Conservation (phyloP, 805 yeast species). For the Vanderwaltozyma verrucispora region DNA sequence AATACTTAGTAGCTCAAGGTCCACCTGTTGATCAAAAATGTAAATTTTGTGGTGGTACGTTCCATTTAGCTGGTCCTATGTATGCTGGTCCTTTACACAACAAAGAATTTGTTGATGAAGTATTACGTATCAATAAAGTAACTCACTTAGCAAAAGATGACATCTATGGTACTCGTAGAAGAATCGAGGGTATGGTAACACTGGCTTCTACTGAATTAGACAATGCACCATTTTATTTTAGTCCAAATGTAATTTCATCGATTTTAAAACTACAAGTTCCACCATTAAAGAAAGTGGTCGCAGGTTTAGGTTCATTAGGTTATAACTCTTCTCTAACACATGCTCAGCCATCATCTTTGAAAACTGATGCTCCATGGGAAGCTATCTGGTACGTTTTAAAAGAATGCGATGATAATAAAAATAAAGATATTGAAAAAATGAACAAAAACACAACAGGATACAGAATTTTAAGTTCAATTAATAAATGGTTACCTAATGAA, state of each 20-base stretch:
- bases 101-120: slow-evolving; percentile 49
- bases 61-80: slow-evolving; percentile 93
- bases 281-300: slow-evolving; percentile 55
- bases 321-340: slow-evolving; percentile 79
- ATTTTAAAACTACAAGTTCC: slow-evolving; percentile 77
- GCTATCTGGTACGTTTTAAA: slow-evolving; percentile 63
- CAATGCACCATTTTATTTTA: slow-evolving; percentile 68
- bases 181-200: slow-evolving; percentile 89
- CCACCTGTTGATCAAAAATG: slow-evolving; percentile 55
- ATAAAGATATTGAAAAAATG: slow-evolving; percentile 32
- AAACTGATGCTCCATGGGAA: slow-evolving; percentile 85
- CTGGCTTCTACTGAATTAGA: slow-evolving; percentile 64
- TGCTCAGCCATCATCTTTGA: slow-evolving; percentile 74
- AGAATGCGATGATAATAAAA: slow-evolving; percentile 43
- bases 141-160: slow-evolving; percentile 35
- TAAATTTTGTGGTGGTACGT: slow-evolving; percentile 50
- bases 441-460: slow-evolving; percentile 48
- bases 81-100: slow-evolving; percentile 80
- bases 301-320: slow-evolving; percentile 81
- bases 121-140: slow-evolving; percentile 44
- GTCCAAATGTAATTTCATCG: slow-evolving; percentile 66
- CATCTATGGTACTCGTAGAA: slow-evolving; percentile 64
- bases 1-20: slow-evolving; percentile 57
- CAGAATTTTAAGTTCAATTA: slow-evolving; percentile 38
- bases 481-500: slow-evolving; percentile 12